phyloP scores from a whole-genome alignment of 305 asterid species.

The Solanum hybrid region DNA sequence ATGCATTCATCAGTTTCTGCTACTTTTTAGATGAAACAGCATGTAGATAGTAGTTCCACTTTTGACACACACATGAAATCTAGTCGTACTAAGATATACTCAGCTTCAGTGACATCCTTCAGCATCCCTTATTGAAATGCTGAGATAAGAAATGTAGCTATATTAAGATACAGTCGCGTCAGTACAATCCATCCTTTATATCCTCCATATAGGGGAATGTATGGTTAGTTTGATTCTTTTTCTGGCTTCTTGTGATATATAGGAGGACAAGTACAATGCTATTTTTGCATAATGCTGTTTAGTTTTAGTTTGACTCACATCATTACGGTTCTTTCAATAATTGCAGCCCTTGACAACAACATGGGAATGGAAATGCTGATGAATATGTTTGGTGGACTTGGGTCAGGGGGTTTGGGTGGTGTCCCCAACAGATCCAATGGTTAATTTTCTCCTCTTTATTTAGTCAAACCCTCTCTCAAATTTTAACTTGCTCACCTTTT shows the following conservation, averaged over 20 bases:
- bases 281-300: background rate
- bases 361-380: conserved; percentile 38
- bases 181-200: background rate
- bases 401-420: conserved; percentile 34
- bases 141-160: background rate
- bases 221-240: background rate
- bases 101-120: background rate
- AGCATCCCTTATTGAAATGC: background rate
- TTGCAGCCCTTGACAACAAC: conserved; percentile 12
- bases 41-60: background rate
- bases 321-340: background rate
- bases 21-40: background rate
- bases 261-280: background rate
- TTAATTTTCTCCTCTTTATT: conserved; percentile 7
- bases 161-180: background rate
- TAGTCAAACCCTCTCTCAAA: background rate
- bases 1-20: background rate
- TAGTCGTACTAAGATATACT: background rate
- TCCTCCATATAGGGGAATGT: background rate
- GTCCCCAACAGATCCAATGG: conserved; percentile 34
- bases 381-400: conserved; percentile 52
- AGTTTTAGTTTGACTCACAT: background rate
- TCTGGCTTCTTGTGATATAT: background rate
- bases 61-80: background rate
- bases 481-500: background rate